These are phyloP conservation scores for Nymphaea thermarum DNA, from an alignment of 164 flowering plant genomes.

Conservation along the genomic window DNA sequence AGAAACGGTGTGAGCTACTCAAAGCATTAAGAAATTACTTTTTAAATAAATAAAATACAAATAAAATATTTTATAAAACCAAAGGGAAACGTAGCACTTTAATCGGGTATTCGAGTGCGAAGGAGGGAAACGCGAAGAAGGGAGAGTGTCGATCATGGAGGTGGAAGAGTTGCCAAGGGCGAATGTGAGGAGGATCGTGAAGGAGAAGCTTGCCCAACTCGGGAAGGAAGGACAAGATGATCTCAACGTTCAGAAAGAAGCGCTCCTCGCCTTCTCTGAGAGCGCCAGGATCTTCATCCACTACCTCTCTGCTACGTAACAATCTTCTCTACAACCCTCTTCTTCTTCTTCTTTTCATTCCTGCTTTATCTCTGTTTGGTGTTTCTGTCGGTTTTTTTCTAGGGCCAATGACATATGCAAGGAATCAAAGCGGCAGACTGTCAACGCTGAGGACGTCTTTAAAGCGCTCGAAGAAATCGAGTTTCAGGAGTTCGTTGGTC, in stretches of 20 bases:
- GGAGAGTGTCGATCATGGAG: constrained; percentile 11
- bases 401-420: constrained; percentile 92
- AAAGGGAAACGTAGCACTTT: too few relatives aligned
- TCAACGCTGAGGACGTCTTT: constrained; percentile 83
- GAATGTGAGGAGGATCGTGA: constrained; percentile 31
- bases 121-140: constrained; percentile 1
- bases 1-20: too few relatives aligned
- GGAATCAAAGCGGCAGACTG: constrained; percentile 79
- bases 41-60: too few relatives aligned
- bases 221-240: constrained; percentile 13
- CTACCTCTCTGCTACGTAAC: constrained; percentile 28
- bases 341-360: background rate
- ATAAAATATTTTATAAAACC: too few relatives aligned
- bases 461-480: constrained; percentile 90
- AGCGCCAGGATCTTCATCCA: constrained; percentile 29
- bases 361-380: background rate
- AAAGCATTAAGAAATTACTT: too few relatives aligned
- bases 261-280: constrained; percentile 31
- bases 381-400: constrained; percentile 8
- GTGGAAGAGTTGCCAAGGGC: constrained; percentile 28
- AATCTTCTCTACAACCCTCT: background rate
- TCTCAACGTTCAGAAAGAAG: constrained; percentile 21
- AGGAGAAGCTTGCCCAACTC: constrained; percentile 23
- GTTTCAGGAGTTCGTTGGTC: constrained; percentile 62
- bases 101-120: too few relatives aligned